Evolutionary conservation across 2,329 filamentous ascomycete genomes (phyloP).

Genomic region (Cladophialophora chaetospira): DNA sequence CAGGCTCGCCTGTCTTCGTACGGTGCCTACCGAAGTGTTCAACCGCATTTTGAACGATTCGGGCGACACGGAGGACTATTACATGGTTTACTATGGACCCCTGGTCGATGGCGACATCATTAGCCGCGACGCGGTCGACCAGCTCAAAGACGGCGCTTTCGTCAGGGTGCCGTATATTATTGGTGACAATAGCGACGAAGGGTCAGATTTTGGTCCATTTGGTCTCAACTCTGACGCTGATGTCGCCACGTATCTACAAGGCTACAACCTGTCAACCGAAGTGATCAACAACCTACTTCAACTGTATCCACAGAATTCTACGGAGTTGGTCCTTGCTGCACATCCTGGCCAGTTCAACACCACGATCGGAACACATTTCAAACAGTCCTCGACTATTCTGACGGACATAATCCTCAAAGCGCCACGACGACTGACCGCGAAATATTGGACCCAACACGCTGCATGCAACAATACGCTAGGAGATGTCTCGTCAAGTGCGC

Average conservation of each 20-base stretch:
- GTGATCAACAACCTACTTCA: not conserved
- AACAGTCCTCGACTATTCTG: too few relatives aligned
- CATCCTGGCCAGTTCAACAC: too few relatives aligned
- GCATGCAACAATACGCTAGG: not conserved
- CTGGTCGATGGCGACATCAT: not conserved
- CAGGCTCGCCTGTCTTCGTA: not conserved
- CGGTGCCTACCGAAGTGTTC: not conserved
- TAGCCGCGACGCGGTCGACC: not conserved
- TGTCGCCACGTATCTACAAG: not conserved
- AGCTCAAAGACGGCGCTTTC: not conserved
- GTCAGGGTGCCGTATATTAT: not conserved
- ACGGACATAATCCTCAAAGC: too few relatives aligned
- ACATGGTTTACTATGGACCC: too few relatives aligned
- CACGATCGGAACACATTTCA: too few relatives aligned
- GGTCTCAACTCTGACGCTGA: not conserved
- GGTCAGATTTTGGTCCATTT: not conserved
- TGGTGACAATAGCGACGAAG: not conserved
- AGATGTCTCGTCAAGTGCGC: not conserved
- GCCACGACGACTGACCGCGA: not conserved
- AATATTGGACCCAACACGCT: conserved; percentile 32
- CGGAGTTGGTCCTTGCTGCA: not conserved
- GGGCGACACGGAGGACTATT: not conserved
- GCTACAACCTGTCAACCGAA: not conserved
- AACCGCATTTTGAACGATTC: not conserved
- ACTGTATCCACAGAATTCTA: not conserved